Base-by-base conservation (phyloP, 768 basidiomycete genomes). In the Termitomyces titanicus region DNA sequence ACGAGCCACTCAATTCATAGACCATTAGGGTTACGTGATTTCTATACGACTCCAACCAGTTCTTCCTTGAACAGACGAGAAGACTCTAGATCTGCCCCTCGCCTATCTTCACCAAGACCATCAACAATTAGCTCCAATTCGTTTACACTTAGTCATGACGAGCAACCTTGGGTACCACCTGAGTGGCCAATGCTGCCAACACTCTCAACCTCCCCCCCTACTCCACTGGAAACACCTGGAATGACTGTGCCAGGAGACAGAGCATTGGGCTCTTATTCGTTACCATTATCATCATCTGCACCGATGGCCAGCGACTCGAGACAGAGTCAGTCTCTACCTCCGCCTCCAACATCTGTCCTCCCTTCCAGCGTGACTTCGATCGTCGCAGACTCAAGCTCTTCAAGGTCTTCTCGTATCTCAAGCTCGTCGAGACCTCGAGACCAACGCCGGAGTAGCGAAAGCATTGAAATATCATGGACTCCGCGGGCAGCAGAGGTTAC, bases 11-110 rank as follows among this genome's bases (percentile, higher is more conserved):
- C 40, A 34, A 24, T 3, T 15, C 51, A 22, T 15, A 40, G 57
- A 31, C 37, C 49, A 15, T 34, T 53, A 27, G 35, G 48, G 24
- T 18, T 53, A 35, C 52, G 12, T 33, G 40, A 58, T 37, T 46
- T 44, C 8, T 47, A 51, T 29, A 1, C 18, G 22, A 15, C 17
- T 22, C 18, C 56, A 18, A 25, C 33, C 3, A 5, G 10, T 29
- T 22, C 46, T 18, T 29, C 47, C 13, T 47, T 24, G 5, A 35
- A 20, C 18, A 15, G 47, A 12, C 47, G 47, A 31, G 33, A n/a
- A 13, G 24, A 20, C 15, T 18, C 29, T 34, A 15, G 20, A 13
- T 11, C 34, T 15, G 33, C 24, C 12, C 22, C 34, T 33, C 48
- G 35, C 24, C 35, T 33, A 17, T 24, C 39, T 33, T 42, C 51